Base-by-base conservation (phyloP, 768 basidiomycete species). In the Suillus weaverae region DNA sequence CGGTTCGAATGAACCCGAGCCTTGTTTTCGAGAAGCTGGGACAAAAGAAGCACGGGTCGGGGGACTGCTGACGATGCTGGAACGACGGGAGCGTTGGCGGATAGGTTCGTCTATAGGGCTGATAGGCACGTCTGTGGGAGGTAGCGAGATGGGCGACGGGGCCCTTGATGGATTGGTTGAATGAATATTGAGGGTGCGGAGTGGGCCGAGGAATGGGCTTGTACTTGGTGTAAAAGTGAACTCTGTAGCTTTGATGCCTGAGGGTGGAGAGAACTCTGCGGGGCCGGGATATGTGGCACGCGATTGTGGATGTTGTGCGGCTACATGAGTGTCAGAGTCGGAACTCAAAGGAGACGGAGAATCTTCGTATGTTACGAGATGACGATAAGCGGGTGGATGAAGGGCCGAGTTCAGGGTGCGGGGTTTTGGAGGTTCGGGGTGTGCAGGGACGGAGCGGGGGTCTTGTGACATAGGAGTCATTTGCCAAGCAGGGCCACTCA, bases 171-270 rank as follows among this genome's bases (percentile, higher is more conserved):
- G 85, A 60, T 84, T 84, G 3, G 88, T 79, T 1, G 88, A 89
- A 70, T 91, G 89, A 51, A 93, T 84, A 70, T 91, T 88, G 64
- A 94, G 83, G 7, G 88, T 89, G 62, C 89, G 84, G 68, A 94
- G 77, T 2, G 90, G 90, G 0, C 89, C 91, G 26, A 94, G 84
- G 82, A 94, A 92, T 1, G 91, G 91, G 65, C 89, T 90, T 2
- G 90, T 88, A 22, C 87, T 89, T 1, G 91, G 91, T 1, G 91
- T 92, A 70, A 83, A 80, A 5, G 75, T 65, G 70, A 80, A 76
- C 57, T 80, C 81, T 32, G 66, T 60, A 30, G 76, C 68, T 50
- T 73, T 76, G 62, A 69, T 61, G 46, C 59, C 65, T 60, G 76
- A 59, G 16, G 56, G 35, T 66, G 74, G 14, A 70, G 73, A 33